Conservation (phyloP, 2,329 filamentous ascomycete genomes). For the Penicillium sp. region DNA sequence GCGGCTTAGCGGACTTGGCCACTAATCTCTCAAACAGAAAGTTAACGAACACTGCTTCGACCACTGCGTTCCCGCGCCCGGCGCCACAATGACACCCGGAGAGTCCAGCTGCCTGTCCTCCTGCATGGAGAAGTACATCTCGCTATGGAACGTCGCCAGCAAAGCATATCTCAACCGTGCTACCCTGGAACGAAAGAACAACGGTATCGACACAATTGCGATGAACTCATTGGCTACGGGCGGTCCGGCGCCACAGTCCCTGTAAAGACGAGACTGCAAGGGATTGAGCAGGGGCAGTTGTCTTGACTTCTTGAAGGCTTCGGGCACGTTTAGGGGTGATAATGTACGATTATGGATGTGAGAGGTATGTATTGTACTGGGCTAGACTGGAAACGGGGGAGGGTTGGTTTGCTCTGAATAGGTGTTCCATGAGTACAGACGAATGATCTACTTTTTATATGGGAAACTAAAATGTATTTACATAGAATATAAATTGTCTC, state of each 20-base stretch:
- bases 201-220: constrained; percentile 32
- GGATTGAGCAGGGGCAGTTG: neutral
- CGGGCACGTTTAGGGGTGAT: neutral
- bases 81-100: constrained; percentile 66
- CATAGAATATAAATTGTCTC: constrained; percentile 30
- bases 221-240: constrained; percentile 26
- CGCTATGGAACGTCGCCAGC: constrained; percentile 77
- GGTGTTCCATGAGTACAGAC: constrained; percentile 7
- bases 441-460: constrained; percentile 24
- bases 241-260: neutral
- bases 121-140: constrained; percentile 87
- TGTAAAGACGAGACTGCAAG: constrained; percentile 5
- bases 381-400: neutral
- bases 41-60: constrained; percentile 83
- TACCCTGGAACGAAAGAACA: constrained; percentile 63
- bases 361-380: neutral
- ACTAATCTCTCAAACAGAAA: constrained; percentile 58
- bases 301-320: neutral
- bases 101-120: constrained; percentile 74
- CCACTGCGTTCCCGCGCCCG: constrained; percentile 72
- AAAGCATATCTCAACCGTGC: constrained; percentile 65
- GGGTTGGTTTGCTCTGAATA: neutral
- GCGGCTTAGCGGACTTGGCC: neutral
- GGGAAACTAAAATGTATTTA: constrained; percentile 23
- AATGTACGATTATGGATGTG: constrained; percentile 1